phyloP scores from a whole-genome alignment of 257 asterid species.

The Solanum arcanum region DNA sequence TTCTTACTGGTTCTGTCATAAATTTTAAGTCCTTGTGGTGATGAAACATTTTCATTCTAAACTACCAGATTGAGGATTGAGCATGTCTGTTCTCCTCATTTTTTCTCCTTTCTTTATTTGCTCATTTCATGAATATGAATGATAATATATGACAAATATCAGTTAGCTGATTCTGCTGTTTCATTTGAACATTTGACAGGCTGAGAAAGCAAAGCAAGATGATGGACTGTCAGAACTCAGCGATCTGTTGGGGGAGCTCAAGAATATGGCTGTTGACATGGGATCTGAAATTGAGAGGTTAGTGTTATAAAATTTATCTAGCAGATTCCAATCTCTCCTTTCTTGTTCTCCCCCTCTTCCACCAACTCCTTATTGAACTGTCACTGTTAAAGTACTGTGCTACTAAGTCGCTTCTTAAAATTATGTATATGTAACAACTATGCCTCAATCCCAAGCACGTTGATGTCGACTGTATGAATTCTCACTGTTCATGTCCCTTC shows the following conservation, averaged over 20 bases:
- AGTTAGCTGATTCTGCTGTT: background rate
- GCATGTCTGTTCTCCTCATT: background rate
- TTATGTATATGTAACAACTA: background rate
- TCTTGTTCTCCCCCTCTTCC: background rate
- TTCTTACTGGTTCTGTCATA: background rate
- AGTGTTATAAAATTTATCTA: background rate
- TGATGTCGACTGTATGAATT: background rate
- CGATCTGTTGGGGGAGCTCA: conserved; percentile 29
- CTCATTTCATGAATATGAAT: background rate
- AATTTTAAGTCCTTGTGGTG: background rate
- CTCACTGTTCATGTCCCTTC: background rate
- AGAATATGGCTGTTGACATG: conserved; percentile 43
- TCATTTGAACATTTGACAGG: conserved; percentile 3
- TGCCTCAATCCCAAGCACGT: background rate
- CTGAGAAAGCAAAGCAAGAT: conserved; percentile 33
- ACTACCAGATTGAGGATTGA: background rate
- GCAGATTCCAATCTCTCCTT: background rate
- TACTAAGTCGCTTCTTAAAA: background rate
- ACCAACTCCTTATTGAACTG: background rate
- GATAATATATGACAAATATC: background rate
- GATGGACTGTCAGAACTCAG: conserved; percentile 34
- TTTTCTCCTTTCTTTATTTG: background rate
- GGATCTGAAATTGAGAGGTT: conserved; percentile 36
- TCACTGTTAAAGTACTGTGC: background rate
- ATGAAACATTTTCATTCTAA: background rate